Base-by-base conservation (phyloP, 768 basidiomycete genomes). In the Galerina sulciceps region DNA sequence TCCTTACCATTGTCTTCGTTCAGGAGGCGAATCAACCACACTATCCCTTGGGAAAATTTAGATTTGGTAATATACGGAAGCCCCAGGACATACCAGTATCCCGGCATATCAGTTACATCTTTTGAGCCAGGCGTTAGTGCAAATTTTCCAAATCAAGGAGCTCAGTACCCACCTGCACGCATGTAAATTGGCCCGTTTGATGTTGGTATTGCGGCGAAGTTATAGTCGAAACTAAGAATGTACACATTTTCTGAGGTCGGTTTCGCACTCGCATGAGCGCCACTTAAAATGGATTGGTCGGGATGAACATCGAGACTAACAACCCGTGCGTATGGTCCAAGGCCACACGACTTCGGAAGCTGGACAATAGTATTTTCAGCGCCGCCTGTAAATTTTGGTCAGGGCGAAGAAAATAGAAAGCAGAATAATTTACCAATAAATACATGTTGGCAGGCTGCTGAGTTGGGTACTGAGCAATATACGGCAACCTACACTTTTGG, bases 291-390 rank as follows among this genome's bases (percentile, higher is more conserved):
- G 23, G 44, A 54, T 45, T 71, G 68, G 48, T 71, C 57, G 9
- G 46, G 20, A 36, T 68, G 67, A 17, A 53, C 48, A 6, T 52
- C 61, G 6, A 71, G 48, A n/a, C 58, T 51, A 15, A 63, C 63
- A 15, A 71, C 51, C 10, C 70, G 64, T 35, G 65, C 70, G 20
- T 69, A 71, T 6, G 70, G 70, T 1, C 70, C 70, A 15, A 65
- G 61, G 3, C 70, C 70, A 57, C 70, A 71, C 13, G 52, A 48
- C 14, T 42, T 60, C 3, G 70, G 70, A 46, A 71, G 22, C 42
- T 56, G n/a, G 36, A 68, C 65, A 36, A 71, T 67, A 1, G 70
- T 71, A 50, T 71, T 20, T 17, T 60, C 59, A 11, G 68, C 68
- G 2, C 52, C 45, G 17, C 62, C 64, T 38, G 66, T 62, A 10